These are phyloP conservation scores for Fusarium longipes DNA, from an alignment of 2,329 filamentous ascomycete genomes.

Conservation along the genomic window DNA sequence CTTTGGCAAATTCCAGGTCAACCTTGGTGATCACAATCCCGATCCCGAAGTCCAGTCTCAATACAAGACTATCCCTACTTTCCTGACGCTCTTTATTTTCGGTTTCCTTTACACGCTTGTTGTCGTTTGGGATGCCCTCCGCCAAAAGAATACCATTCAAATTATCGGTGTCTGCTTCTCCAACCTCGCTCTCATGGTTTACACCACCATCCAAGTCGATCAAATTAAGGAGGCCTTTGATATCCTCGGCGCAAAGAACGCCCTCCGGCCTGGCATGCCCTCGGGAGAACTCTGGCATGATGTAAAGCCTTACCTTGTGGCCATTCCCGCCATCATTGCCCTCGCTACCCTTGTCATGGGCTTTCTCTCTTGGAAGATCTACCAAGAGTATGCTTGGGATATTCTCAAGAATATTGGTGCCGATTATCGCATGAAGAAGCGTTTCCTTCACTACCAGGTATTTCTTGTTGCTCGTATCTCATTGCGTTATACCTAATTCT, in stretches of 20 bases:
- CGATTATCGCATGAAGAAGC: constrained; percentile 94
- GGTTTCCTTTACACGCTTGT: constrained; percentile 93
- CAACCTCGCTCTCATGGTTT: constrained; percentile 91
- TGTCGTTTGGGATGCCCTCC: constrained; percentile 91
- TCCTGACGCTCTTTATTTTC: constrained; percentile 96
- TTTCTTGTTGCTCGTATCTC: constrained; percentile 36
- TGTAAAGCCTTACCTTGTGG: constrained; percentile 80
- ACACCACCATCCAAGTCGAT: constrained; percentile 91
- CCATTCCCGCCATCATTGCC: constrained; percentile 86
- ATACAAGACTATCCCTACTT: constrained; percentile 86
- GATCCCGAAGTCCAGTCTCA: constrained; percentile 60
- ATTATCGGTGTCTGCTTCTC: constrained; percentile 94
- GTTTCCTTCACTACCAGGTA: constrained; percentile 97
- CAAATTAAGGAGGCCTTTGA: constrained; percentile 83
- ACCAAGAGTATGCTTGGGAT: constrained; percentile 98
- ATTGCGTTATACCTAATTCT: background rate
- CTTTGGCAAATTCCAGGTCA: constrained; percentile 85
- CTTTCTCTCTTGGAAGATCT: constrained; percentile 91
- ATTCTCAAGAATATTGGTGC: constrained; percentile 99
- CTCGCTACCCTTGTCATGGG: constrained; percentile 78
- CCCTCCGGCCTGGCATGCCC: constrained; percentile 55
- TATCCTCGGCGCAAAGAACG: constrained; percentile 58
- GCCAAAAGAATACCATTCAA: constrained; percentile 98
- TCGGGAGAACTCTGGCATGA: constrained; percentile 70
- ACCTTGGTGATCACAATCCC: constrained; percentile 58